phyloP scores from a whole-genome alignment of 2,329 filamentous ascomycete genomes.

The Sporothrix humicola region DNA sequence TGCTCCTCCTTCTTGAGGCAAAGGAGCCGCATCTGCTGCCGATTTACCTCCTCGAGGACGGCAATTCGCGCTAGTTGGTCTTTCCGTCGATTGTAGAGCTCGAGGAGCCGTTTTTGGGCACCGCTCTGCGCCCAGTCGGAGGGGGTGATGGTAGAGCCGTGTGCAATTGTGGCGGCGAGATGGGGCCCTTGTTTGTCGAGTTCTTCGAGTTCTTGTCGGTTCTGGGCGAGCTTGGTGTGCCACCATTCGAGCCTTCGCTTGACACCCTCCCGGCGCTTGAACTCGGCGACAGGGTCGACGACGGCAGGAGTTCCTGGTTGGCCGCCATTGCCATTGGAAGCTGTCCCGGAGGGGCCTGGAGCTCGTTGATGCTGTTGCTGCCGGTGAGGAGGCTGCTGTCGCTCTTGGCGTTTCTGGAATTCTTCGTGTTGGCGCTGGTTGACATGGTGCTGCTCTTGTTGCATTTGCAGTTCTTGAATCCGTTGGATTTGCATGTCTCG shows the following conservation, averaged over 20 bases:
- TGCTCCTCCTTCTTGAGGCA: not conserved
- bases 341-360: not conserved
- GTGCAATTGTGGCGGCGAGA: not conserved
- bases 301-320: not conserved
- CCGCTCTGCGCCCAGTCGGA: not conserved
- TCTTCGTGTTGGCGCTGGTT: slow-evolving; percentile 14
- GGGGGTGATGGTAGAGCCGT: not conserved
- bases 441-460: slow-evolving; percentile 26
- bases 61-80: not conserved
- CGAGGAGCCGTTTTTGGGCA: not conserved
- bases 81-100: slow-evolving; percentile 6
- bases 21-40: not conserved
- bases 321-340: not conserved
- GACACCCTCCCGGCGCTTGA: not conserved
- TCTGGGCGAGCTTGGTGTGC: not conserved
- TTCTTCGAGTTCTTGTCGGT: not conserved
- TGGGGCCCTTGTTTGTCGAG: not conserved
- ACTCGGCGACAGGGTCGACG: too few species aligned
- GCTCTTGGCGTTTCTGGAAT: slow-evolving; percentile 4
- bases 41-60: not conserved
- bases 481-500: not conserved
- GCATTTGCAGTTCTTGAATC: slow-evolving; percentile 11
- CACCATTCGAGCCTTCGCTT: not conserved
- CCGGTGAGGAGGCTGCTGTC: not conserved
- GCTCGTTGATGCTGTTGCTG: slow-evolving; percentile 15